phyloP scores from a whole-genome alignment of 1,284 basidiomycete genomes.

The Omphalotus olearius region DNA sequence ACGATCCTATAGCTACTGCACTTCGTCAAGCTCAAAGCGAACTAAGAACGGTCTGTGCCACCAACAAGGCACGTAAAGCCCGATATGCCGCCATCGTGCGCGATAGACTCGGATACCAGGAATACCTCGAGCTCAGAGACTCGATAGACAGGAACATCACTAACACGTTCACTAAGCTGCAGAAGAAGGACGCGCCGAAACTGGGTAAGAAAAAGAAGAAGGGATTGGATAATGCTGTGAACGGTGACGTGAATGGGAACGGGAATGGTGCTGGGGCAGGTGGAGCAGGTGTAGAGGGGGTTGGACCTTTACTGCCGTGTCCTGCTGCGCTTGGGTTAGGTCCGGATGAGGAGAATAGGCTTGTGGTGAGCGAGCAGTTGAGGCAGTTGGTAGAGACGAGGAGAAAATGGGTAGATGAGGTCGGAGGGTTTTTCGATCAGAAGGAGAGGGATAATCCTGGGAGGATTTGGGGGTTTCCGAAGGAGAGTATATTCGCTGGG shows the following conservation, averaged over 20 bases:
- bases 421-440: slow-evolving; percentile 64
- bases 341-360: slow-evolving; percentile 59
- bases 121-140: slow-evolving; percentile 79
- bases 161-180: slow-evolving; percentile 65
- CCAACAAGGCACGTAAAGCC: slow-evolving; percentile 80
- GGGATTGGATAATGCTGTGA: slow-evolving; percentile 23
- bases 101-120: slow-evolving; percentile 85
- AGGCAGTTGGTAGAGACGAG: slow-evolving; percentile 68
- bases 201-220: slow-evolving; percentile 59
- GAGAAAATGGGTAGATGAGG: slow-evolving; percentile 66
- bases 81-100: slow-evolving; percentile 78
- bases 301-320: slow-evolving; percentile 36
- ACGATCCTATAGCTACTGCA: slow-evolving; percentile 90
- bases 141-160: slow-evolving; percentile 80
- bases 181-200: slow-evolving; percentile 71
- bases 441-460: slow-evolving; percentile 50
- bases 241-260: slow-evolving; percentile 17
- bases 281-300: not conserved
- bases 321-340: slow-evolving; percentile 66
- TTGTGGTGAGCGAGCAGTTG: slow-evolving; percentile 71
- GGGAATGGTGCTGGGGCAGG: slow-evolving; percentile 11
- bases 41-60: slow-evolving; percentile 69
- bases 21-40: slow-evolving; percentile 87
- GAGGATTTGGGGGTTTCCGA: slow-evolving; percentile 70
- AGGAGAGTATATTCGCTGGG: slow-evolving; percentile 69